A percentile compares a stretch with the other conserved stretches of the same genome.
Conservation (phyloP, 2,329 filamentous ascomycete species). For the Colletotrichum godetiae region DNA sequence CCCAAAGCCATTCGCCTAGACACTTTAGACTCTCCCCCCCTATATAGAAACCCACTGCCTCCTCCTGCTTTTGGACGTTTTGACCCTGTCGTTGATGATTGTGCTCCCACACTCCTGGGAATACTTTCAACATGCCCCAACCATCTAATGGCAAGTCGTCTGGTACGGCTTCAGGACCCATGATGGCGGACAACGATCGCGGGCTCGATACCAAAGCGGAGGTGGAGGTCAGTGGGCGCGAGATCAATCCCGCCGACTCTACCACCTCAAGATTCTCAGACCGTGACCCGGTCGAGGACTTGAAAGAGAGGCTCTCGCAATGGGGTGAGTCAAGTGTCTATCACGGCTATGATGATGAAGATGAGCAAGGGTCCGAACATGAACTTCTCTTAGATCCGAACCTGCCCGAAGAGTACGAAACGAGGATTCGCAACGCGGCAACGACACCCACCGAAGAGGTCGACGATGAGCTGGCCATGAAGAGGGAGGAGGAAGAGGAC, state of each 20-base stretch:
- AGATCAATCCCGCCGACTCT: constrained; percentile 39
- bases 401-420: constrained; percentile 56
- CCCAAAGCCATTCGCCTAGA: constrained; percentile 12
- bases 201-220: constrained; percentile 42
- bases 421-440: constrained; percentile 40
- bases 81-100: constrained; percentile 14
- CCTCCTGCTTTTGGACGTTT: constrained; percentile 20
- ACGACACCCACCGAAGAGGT: constrained; percentile 38
- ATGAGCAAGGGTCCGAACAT: constrained; percentile 62
- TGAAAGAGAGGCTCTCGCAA: constrained; percentile 51
- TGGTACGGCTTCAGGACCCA: constrained; percentile 41
- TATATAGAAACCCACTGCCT: constrained; percentile 37
- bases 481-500: constrained; percentile 61
- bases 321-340: constrained; percentile 54
- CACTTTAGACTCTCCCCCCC: constrained; percentile 32
- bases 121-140: constrained; percentile 44
- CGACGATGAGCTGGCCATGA: constrained; percentile 46
- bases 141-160: constrained; percentile 46
- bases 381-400: constrained; percentile 68
- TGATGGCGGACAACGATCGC: constrained; percentile 41
- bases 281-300: constrained; percentile 43
- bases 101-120: constrained; percentile 34
- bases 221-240: constrained; percentile 44
- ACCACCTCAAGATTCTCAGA: constrained; percentile 35
- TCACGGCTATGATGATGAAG: constrained; percentile 50